A percentile compares a stretch with the other conserved stretches of the same genome.
Conservation (phyloP, 108 stramenopile genomes). For the Nitzschia putrida region DNA sequence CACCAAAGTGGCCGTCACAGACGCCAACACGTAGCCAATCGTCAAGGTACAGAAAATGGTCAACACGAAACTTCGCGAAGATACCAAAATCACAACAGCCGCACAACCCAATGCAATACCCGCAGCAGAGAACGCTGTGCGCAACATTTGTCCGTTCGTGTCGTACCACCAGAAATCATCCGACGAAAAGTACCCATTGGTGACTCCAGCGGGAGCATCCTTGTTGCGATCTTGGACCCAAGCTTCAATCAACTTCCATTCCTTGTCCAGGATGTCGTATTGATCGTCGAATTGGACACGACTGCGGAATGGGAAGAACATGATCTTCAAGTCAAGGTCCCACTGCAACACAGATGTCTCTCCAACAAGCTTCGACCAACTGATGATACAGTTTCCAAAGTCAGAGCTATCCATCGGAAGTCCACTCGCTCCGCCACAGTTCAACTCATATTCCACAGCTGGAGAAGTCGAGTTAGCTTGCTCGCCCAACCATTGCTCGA, state of each 20-base stretch:
- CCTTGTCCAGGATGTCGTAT: slow-evolving; percentile 29
- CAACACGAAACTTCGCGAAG: slow-evolving; percentile 44
- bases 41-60: slow-evolving; percentile 42
- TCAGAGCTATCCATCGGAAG: slow-evolving; percentile 36
- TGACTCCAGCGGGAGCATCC: slow-evolving; percentile 37
- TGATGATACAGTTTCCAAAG: slow-evolving; percentile 38
- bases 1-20: slow-evolving; percentile 51
- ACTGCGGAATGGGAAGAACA: slow-evolving; percentile 29
- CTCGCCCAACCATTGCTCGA: slow-evolving; percentile 46
- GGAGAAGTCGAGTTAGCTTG: slow-evolving; percentile 15
- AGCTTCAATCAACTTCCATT: slow-evolving; percentile 48
- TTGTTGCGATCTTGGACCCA: slow-evolving; percentile 33
- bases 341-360: slow-evolving; percentile 20
- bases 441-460: slow-evolving; percentile 16
- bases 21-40: slow-evolving; percentile 47
- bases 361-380: slow-evolving; percentile 20
- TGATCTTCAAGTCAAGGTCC: slow-evolving; percentile 31
- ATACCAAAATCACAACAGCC: slow-evolving; percentile 47
- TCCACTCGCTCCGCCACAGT: slow-evolving; percentile 43
- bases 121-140: slow-evolving; percentile 35
- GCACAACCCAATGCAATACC: slow-evolving; percentile 42
- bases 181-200: slow-evolving; percentile 28
- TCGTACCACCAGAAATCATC: slow-evolving; percentile 58
- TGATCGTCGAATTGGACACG: slow-evolving; percentile 38
- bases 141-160: slow-evolving; percentile 35